A percentile compares a stretch with the other conserved stretches of the same genome.
phyloP scores from a whole-genome alignment of 2,329 filamentous ascomycete genomes.

The Ilyonectria mors-panacis region DNA sequence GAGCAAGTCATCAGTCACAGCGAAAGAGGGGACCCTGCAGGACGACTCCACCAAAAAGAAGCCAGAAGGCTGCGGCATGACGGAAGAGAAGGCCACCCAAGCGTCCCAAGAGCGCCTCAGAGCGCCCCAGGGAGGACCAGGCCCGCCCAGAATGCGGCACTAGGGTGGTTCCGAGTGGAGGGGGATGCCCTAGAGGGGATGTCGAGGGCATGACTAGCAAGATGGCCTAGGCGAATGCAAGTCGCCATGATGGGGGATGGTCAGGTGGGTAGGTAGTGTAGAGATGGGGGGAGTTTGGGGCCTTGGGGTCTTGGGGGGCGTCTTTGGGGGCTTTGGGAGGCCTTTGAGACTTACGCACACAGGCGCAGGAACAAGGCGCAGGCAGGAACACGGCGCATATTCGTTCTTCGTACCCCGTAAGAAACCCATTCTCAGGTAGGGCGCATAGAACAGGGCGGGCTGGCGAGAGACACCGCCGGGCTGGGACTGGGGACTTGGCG shows the following conservation, averaged over 20 bases:
- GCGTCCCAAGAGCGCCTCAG: background rate
- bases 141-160: conserved; percentile 11
- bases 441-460: conserved; percentile 9
- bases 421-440: background rate
- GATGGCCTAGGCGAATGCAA: conserved; percentile 18
- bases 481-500: background rate
- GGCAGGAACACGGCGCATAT: background rate
- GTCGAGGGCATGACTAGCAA: conserved; percentile 21
- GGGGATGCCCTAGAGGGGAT: conserved; percentile 4
- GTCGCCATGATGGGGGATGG: conserved; percentile 11
- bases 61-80: conserved; percentile 27
- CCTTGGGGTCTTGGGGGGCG: background rate
- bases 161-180: conserved; percentile 9
- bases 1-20: background rate
- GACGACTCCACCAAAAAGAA: conserved; percentile 23
- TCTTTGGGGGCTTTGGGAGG: background rate
- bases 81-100: conserved; percentile 7
- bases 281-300: background rate
- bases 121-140: background rate
- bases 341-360: too few relatives aligned
- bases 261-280: background rate
- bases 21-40: conserved; percentile 26
- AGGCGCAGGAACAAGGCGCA: background rate
- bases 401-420: background rate
- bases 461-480: conserved; percentile 8